phyloP scores from a whole-genome alignment of 805 yeast species.

The Candida morakotiae region DNA sequence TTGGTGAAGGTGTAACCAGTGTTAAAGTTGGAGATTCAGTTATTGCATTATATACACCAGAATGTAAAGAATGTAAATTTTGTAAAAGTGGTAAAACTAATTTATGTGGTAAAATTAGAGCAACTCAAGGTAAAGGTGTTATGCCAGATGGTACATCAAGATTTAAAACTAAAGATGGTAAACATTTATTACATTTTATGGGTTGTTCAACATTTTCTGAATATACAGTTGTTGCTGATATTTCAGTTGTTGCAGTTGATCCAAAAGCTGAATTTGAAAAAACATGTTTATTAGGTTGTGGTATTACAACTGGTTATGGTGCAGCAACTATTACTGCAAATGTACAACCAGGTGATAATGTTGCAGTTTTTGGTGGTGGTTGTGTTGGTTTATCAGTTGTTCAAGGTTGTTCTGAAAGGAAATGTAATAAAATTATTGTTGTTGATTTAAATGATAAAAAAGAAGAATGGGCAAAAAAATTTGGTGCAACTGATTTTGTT shows the following conservation, averaged over 20 bases:
- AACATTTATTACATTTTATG: conserved; percentile 88
- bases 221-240: conserved; percentile 97
- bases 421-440: conserved; percentile 78
- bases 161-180: conserved; percentile 76
- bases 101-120: conserved; percentile 92
- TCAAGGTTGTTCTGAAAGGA: conserved; percentile 86
- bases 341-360: conserved; percentile 85
- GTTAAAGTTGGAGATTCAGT: conserved; percentile 95
- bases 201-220: conserved; percentile 97
- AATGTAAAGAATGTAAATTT: conserved; percentile 92
- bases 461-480: conserved; percentile 78
- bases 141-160: conserved; percentile 98
- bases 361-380: conserved; percentile 97
- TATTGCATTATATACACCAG: conserved; percentile 92
- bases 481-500: conserved; percentile 94
- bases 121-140: conserved; percentile 96
- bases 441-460: conserved; percentile 84
- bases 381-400: conserved; percentile 95
- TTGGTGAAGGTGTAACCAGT: conserved; percentile 89
- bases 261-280: conserved; percentile 79
- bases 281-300: conserved; percentile 94
- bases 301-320: conserved; percentile 98
- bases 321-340: conserved; percentile 94
- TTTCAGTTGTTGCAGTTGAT: conserved; percentile 90
- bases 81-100: conserved; percentile 95